Evolutionary conservation across 345 rosid species (phyloP).

Genomic region (Moricandia moricandioides): DNA sequence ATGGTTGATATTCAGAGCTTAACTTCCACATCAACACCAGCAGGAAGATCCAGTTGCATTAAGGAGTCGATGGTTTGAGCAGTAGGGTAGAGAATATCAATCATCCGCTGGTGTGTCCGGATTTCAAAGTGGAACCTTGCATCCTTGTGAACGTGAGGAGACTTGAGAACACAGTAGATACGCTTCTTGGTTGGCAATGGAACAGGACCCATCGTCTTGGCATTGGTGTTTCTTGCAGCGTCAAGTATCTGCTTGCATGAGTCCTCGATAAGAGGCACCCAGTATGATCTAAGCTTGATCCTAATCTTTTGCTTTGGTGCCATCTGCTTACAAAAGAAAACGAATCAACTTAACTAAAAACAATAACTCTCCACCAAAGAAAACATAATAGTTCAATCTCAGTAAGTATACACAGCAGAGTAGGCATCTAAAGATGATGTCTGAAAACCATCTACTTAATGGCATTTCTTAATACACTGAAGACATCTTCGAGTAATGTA

Average conservation of each 20-base stretch:
- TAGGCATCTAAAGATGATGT: not conserved
- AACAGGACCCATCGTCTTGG: conserved; percentile 94
- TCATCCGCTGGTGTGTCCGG: conserved; percentile 87
- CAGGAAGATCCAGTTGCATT: conserved; percentile 98
- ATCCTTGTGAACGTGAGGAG: conserved; percentile 98
- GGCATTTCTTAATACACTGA: not conserved
- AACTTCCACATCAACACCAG: conserved; percentile 94
- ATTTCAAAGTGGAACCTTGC: conserved; percentile 97
- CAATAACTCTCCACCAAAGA: conserved; percentile 1
- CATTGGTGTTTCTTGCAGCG: conserved; percentile 81
- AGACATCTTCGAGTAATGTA: not conserved
- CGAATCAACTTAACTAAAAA: not conserved
- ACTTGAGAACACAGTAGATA: conserved; percentile 89
- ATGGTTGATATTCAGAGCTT: conserved; percentile 60
- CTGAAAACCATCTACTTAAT: not conserved
- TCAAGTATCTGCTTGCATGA: conserved; percentile 97
- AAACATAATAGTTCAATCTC: not conserved
- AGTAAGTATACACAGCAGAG: not conserved
- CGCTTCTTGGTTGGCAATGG: conserved; percentile 92
- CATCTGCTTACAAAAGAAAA: conserved; percentile 45
- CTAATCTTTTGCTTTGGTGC: conserved; percentile 98
- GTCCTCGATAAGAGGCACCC: conserved; percentile 90
- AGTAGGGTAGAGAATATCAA: conserved; percentile 90
- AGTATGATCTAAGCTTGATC: conserved; percentile 88
- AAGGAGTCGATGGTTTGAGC: conserved; percentile 96